Percentiles rank a stretch among this genome's conserved stretches.
These are phyloP conservation scores for Diaporthe amygdali DNA, from an alignment of 2,329 filamentous ascomycete genomes.

Conservation along the genomic window DNA sequence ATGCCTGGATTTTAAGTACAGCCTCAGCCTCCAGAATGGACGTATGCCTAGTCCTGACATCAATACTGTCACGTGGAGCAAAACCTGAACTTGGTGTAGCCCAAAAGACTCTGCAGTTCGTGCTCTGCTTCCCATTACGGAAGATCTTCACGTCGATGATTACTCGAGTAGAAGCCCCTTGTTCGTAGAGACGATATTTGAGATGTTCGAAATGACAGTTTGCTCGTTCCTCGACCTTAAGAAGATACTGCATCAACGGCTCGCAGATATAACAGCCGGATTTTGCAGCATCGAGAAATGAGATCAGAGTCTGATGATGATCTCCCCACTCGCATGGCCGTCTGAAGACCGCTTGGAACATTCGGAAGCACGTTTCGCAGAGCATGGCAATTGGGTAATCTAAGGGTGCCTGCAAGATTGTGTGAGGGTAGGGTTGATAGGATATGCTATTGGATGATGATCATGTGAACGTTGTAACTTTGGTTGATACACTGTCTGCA, in stretches of 20 bases:
- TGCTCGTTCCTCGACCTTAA: background rate
- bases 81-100: background rate
- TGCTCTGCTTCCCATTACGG: background rate
- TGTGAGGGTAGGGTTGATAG: too few species aligned
- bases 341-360: too few species aligned
- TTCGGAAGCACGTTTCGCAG: too few species aligned
- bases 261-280: background rate
- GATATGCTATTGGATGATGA: too few species aligned
- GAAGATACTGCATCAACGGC: background rate
- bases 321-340: too few species aligned
- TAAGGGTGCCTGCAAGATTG: too few species aligned
- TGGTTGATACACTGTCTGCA: too few species aligned
- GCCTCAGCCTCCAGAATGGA: background rate
- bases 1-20: background rate
- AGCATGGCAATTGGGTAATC: too few species aligned
- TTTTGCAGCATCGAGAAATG: background rate
- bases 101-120: background rate
- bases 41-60: background rate
- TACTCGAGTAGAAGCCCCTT: background rate
- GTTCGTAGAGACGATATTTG: accelerated
- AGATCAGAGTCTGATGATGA: background rate
- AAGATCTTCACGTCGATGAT: background rate
- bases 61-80: background rate
- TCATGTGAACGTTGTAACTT: too few species aligned
- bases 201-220: background rate